Evolutionary conservation across 129 eudicot species (phyloP), one percentile per base, ranked within the genome.

Genomic region (Saposhnikovia divaricata): DNA sequence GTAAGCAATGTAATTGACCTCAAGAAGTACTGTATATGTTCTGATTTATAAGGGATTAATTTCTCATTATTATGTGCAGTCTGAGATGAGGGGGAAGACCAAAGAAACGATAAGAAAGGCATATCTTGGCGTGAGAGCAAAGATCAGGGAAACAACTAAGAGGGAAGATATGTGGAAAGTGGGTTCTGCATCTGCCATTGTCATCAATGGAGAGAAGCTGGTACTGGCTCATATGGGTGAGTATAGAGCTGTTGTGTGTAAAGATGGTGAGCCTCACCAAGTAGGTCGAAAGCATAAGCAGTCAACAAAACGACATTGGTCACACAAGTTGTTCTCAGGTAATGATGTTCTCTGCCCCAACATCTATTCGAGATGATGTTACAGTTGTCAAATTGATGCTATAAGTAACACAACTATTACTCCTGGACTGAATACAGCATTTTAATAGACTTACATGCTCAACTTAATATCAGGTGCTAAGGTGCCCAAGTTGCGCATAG

Each of bases 91-190:
- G 46, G 80, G 85, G 72, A 84, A 79, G 82, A 76, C 81, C 84
- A 86, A 86, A 81, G 88, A 89, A 68, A 66, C 86, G 11, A 79
- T 89, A 84, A 83, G 76, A 78, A 85, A 82, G 89, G 93, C 88
- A 5, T 86, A 86, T 48, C 48, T 81, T 40, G 72, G 77, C 38
- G 89, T 87, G 15, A 82, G 81, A 81, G 74, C 83, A 14, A 86
- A 86, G 86, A 69, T 80, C 13, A 76, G 45, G 37, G 82, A 71
- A 69, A 66, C 40, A 7, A 44, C 63, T 19, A 79, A 51, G 31
- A 42, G 51, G n/a, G 83, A 84, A 13, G 81, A 68, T 68, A 46
- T 37, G 28, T 16, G 27, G 68, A 66, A 77, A 68, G 47, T 74
- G 75, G 88, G 88, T 39, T 80, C 87, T 16, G 85, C 88, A 12